Percentiles rank a stretch among this genome's conserved stretches.
Evolutionary conservation across 345 rosid genomes (phyloP).

Genomic region (Passiflora organensis): DNA sequence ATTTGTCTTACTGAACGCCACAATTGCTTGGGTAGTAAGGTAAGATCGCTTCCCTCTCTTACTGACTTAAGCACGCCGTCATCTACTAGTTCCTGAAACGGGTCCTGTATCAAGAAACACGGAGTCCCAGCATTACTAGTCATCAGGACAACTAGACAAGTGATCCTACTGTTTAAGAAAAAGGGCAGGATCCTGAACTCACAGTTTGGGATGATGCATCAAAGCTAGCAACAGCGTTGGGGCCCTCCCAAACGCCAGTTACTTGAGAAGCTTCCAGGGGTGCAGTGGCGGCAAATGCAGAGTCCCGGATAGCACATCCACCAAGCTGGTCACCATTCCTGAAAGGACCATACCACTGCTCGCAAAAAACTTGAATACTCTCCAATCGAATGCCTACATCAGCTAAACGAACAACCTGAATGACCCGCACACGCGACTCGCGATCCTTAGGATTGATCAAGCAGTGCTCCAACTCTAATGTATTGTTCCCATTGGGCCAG

Average conservation of each 20-base stretch:
- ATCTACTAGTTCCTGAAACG: slow-evolving; percentile 39
- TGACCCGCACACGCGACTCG: slow-evolving; percentile 79
- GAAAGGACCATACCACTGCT: slow-evolving; percentile 89
- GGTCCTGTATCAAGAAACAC: slow-evolving; percentile 11
- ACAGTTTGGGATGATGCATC: slow-evolving; percentile 27
- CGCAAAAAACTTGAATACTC: slow-evolving; percentile 54
- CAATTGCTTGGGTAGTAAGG: slow-evolving; percentile 68
- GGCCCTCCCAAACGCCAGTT: slow-evolving; percentile 56
- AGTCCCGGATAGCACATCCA: slow-evolving; percentile 75
- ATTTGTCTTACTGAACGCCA: slow-evolving; percentile 61
- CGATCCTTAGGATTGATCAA: slow-evolving; percentile 67
- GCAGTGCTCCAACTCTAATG: slow-evolving; percentile 72
- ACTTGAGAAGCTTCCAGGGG: slow-evolving; percentile 48
- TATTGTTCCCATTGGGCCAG: slow-evolving; percentile 43
- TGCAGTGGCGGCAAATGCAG: slow-evolving; percentile 76
- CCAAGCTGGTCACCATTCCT: slow-evolving; percentile 85
- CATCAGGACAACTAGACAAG: not conserved
- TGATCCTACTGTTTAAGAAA: not conserved
- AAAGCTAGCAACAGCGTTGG: slow-evolving; percentile 40
- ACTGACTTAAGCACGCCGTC: slow-evolving; percentile 32
- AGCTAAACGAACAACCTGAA: slow-evolving; percentile 40
- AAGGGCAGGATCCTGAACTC: slow-evolving; percentile 18
- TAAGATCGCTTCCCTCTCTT: slow-evolving; percentile 48
- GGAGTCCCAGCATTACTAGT: not conserved
- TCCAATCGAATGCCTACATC: slow-evolving; percentile 34